Evolutionary conservation across 805 yeast species (phyloP), one percentile per base, ranked within the genome.

Genomic region (Lipomyces sp.): DNA sequence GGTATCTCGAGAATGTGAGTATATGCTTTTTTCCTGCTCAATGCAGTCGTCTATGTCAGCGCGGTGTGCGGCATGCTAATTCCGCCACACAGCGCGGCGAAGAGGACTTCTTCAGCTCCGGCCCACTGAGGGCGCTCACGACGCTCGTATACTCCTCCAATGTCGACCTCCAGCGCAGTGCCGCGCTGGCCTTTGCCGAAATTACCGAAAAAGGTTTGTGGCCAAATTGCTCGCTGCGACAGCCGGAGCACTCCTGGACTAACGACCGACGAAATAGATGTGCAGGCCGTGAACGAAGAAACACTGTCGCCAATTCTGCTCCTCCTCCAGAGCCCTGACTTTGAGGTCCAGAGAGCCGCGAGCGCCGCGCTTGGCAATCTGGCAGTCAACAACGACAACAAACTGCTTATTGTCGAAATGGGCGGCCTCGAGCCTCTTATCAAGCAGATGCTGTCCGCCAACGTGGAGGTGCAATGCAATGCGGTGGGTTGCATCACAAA

Each of bases 401-500:
- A 93, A 68, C 78, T 86, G 16, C 75, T 93, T 45, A 91, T 93
- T 54, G 98, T 95, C 16, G 96, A 91, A 64, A 88, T 93, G 96
- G 98, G 98, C 26, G 98, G 98, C 1, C 78, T 93, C 51, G 96
- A 90, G 58, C 98, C 98, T 4, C 78, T 93, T 40, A 93, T 93
- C 62, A 83, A 95, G 68, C 98, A 93, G 71, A 93, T 93, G 99
- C 84, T 88, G 84, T 84, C 95, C 37, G 80, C 93, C 48, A 93
- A 93, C 65, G 95, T 93, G 51, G 99, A 93, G 69, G 98, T 93
- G 35, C 98, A 93, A 71, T 93, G 99, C 70, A 93, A 93, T 67
- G 98, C 99, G 2, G 98, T 93, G 50, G 99, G 99, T 16, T 93
- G 98, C 68, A 90, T 93, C 65, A 93, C 99, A 33, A 93, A 93